A percentile compares a stretch with the other conserved stretches of the same genome.
Evolutionary conservation across 352 stramenopile genomes (phyloP).

Genomic region (Thraustochytrium sp.): DNA sequence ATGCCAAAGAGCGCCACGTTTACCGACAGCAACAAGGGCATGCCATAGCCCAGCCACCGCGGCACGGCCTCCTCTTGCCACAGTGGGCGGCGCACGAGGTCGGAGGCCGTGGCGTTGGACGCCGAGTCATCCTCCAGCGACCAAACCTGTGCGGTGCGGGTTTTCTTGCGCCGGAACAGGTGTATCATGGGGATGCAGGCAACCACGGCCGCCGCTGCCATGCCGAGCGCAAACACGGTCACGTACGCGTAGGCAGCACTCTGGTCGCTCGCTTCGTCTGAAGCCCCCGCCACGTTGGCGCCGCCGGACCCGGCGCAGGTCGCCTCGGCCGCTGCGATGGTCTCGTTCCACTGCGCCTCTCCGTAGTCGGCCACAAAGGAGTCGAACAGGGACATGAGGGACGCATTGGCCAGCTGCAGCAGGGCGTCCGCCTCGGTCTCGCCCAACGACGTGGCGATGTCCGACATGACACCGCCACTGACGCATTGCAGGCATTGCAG

Average conservation of each 20-base stretch:
- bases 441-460: not conserved
- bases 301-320: not conserved
- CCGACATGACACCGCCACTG: not conserved
- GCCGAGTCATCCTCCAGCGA: not conserved
- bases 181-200: not conserved
- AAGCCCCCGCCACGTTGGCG: not conserved
- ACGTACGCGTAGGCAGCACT: not conserved
- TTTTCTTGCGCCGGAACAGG: not conserved
- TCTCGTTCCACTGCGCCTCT: too few species aligned
- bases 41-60: not conserved
- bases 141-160: not conserved
- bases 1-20: not conserved
- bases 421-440: not conserved
- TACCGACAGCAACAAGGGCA: not conserved
- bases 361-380: too few species aligned
- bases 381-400: not conserved
- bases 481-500: not conserved
- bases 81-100: not conserved
- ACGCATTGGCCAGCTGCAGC: not conserved
- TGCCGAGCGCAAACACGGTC: not conserved
- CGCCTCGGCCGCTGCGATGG: not conserved
- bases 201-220: not conserved
- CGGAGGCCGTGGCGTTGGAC: not conserved
- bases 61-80: not conserved
- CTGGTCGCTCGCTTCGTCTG: not conserved